Evolutionary conservation across 352 stramenopile genomes (phyloP).

Genomic region (Pythium utonaiense): DNA sequence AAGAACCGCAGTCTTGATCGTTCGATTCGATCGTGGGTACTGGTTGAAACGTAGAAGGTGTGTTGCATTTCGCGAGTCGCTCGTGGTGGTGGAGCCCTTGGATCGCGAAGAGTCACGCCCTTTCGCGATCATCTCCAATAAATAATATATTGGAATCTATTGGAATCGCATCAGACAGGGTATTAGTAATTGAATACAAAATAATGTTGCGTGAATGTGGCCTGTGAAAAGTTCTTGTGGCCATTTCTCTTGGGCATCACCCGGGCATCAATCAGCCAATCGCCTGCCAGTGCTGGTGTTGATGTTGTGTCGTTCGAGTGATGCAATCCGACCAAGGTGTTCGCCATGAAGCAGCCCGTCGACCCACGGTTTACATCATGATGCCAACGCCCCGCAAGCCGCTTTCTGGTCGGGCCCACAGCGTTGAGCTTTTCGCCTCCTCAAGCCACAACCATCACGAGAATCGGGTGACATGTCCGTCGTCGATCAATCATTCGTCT

Average conservation of each 20-base stretch:
- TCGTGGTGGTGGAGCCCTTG: not conserved
- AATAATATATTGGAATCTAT: not conserved
- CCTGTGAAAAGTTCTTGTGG: conserved; percentile 25
- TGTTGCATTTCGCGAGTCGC: not conserved
- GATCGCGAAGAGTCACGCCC: conserved; percentile 19
- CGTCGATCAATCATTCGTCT: conserved; percentile 2
- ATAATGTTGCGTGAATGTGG: conserved; percentile 21
- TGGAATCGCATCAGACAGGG: not conserved
- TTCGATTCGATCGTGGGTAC: too few relatives aligned
- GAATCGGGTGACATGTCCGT: conserved; percentile 9
- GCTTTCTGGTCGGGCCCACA: not conserved
- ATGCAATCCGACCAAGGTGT: conserved; percentile 20
- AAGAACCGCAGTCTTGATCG: too few relatives aligned
- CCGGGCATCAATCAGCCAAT: conserved; percentile 16
- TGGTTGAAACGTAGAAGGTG: not conserved
- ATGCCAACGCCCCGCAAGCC: conserved; percentile 2
- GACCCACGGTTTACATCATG: conserved; percentile 11
- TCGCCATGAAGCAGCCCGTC: not conserved
- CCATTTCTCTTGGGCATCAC: not conserved
- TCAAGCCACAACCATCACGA: conserved; percentile 2
- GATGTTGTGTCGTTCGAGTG: conserved; percentile 14
- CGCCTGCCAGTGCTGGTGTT: conserved; percentile 16
- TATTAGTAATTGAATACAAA: not conserved
- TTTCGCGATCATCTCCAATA: conserved; percentile 9
- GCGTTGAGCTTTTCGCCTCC: not conserved